Evolutionary conservation across 768 basidiomycete genomes (phyloP), one percentile per base, ranked within the genome.

Genomic region (Glaciozyma martinii): DNA sequence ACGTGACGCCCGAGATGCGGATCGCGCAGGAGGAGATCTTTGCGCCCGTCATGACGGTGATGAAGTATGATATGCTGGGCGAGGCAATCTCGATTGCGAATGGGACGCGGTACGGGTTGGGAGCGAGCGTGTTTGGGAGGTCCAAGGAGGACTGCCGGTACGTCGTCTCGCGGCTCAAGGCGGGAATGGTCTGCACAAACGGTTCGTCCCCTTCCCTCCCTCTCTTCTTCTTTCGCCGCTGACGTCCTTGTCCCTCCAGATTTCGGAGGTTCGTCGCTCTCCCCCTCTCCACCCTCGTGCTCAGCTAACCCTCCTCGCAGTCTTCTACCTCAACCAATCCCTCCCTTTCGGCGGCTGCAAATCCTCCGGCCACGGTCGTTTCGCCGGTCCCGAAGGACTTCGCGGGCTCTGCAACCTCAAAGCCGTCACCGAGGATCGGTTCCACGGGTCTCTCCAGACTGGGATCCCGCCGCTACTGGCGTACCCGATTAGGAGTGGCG

Each of bases 101-200:
- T 74, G 82, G 82, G 25, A 93, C 91, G 1, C 81, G 82, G 27
- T 98, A 88, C 75, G 93, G 89, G 18, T 84, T 99, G 33, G 94
- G 93, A 25, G 91, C 93, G 3, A 89, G 89, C 61, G 90, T 99
- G 25, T 99, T 93, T 74, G 95, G 95, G 13, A 86, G 86, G 15
- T 84, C 89, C 74, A 86, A 87, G 75, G 81, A 82, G 47, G 79
- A 87, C 50, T 91, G 90, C 73, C 71, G 89, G 60, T 79, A 86
- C 56, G 86, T 98, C 27, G 92, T 92, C 33, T 84, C 85, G 70
- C 78, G 80, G 56, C 79, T 99, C 58, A 85, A 94, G 59, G 93
- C 90, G 72, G 94, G 94, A 54, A 98, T 99, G 95, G 94, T 98
- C 5, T 86, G 92, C 25, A 81, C 95, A 67, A 98, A 98, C 72